Evolutionary conservation across 768 basidiomycete species (phyloP).

Genomic region (Phylloporus sp.): DNA sequence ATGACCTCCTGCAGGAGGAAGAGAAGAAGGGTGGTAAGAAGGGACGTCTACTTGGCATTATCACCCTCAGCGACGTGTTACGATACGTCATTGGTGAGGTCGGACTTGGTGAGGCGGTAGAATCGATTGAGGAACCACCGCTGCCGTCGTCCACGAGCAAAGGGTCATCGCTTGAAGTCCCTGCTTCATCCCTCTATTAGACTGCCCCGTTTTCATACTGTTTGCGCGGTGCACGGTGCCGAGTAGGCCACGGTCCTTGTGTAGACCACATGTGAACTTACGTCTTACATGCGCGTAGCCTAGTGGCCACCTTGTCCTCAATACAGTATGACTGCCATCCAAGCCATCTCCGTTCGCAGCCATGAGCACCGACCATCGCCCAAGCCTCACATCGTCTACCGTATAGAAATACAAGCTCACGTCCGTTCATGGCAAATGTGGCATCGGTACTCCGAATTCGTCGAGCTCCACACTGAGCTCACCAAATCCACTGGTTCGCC

Average conservation of each 20-base stretch:
- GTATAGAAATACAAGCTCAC: constrained; percentile 80
- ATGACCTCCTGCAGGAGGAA: constrained; percentile 56
- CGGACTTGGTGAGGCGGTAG: constrained; percentile 45
- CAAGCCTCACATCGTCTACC: constrained; percentile 79
- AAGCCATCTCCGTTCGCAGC: constrained; percentile 66
- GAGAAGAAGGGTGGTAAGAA: constrained; percentile 77
- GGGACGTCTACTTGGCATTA: constrained; percentile 79
- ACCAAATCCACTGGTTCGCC: constrained; percentile 72
- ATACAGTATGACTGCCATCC: constrained; percentile 62
- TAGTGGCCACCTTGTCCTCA: constrained; percentile 3
- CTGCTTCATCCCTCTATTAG: constrained; percentile 1
- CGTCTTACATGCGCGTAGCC: not conserved
- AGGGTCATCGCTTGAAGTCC: constrained; percentile 14
- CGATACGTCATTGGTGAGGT: constrained; percentile 73
- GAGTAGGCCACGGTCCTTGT: constrained; percentile 1
- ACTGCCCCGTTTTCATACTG: constrained; percentile 1
- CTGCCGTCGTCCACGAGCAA: constrained; percentile 9
- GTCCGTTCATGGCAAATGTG: constrained; percentile 93
- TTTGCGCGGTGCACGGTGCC: not conserved
- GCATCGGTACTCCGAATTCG: constrained; percentile 94
- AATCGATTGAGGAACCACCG: constrained; percentile 31
- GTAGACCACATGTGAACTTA: constrained; percentile 18
- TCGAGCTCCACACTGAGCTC: constrained; percentile 79
- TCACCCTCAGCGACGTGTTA: constrained; percentile 85
- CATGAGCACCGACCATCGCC: constrained; percentile 67